A percentile compares a stretch with the other conserved stretches of the same genome.
phyloP scores from a whole-genome alignment of 179 eudicot genomes.

The Silene coronaria region DNA sequence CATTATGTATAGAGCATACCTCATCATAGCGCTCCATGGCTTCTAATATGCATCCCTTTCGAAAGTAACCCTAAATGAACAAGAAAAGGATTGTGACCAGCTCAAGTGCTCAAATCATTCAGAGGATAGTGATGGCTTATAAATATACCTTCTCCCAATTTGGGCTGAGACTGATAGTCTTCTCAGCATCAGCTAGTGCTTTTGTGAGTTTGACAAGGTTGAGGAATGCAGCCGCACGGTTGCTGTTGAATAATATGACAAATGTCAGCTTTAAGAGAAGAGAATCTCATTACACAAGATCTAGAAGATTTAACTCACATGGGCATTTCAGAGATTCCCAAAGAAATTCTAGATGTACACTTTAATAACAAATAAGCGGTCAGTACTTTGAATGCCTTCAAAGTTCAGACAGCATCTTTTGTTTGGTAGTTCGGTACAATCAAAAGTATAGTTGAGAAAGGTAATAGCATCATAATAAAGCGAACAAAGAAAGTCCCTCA shows the following conservation, averaged over 20 bases:
- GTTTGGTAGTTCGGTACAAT: neutral
- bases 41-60: constrained; percentile 94
- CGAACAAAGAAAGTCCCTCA: neutral
- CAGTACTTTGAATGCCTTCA: neutral
- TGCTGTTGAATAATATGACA: constrained; percentile 41
- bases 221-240: constrained; percentile 97
- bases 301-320: neutral
- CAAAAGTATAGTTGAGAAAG: neutral
- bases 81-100: constrained; percentile 12
- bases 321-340: neutral
- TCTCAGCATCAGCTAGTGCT: constrained; percentile 95
- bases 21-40: constrained; percentile 89
- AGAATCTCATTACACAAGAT: constrained; percentile 11
- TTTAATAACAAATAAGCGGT: neutral
- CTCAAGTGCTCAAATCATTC: neutral
- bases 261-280: neutral
- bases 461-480: neutral
- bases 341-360: neutral
- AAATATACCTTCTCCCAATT: constrained; percentile 84
- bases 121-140: neutral
- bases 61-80: constrained; percentile 72
- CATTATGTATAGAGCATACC: constrained; percentile 30
- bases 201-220: constrained; percentile 81
- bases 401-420: neutral
- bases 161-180: constrained; percentile 71